Evolutionary conservation across 2,329 filamentous ascomycete genomes (phyloP), one percentile per base, ranked within the genome.

Genomic region (Trichoderma atrobrunneum): DNA sequence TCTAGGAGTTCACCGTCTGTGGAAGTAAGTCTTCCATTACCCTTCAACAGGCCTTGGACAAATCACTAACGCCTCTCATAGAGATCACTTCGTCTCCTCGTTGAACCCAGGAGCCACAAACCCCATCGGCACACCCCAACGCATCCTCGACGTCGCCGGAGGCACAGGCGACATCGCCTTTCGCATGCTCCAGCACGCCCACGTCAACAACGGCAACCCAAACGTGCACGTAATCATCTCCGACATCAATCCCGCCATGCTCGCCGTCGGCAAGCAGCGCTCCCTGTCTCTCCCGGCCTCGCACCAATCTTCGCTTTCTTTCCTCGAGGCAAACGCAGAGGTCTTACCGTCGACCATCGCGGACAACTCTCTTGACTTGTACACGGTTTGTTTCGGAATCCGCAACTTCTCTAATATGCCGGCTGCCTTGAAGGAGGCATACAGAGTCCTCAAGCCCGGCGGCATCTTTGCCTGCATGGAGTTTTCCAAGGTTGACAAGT

Each of bases 161-260:
- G 96, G 96, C 77, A 98, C 96, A 6, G 96, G 96, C 76, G 96
- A 99, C 84, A 98, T 99, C 79, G 96, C 96, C 72, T 98, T 98
- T 85, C 94, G 96, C 76, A 92, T 98, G 86, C 91, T 99, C 70
- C 91, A 95, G 83, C 94, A 97, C 80, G 91, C 94, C 28, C 95
- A 98, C 85, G 82, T 87, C 78, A 94, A 97, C 85, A 85, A 89
- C 79, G 79, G 76, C 73, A 95, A 97, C 83, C 87, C 89, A 21
- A 87, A 92, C 77, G 93, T 95, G 7, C 91, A 89, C 80, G 94
- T 99, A 75, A 97, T 93, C 51, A 94, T 98, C 78, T 92, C 93
- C 62, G 96, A 99, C 84, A 99, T 99, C 85, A 99, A 99, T 84
- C 89, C 93, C 0, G 90, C 93, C 75, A 99, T 99, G 96, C 88